A percentile compares a stretch with the other conserved stretches of the same genome.
phyloP scores from a whole-genome alignment of 768 basidiomycete genomes.

The Tylopilus intermedius region DNA sequence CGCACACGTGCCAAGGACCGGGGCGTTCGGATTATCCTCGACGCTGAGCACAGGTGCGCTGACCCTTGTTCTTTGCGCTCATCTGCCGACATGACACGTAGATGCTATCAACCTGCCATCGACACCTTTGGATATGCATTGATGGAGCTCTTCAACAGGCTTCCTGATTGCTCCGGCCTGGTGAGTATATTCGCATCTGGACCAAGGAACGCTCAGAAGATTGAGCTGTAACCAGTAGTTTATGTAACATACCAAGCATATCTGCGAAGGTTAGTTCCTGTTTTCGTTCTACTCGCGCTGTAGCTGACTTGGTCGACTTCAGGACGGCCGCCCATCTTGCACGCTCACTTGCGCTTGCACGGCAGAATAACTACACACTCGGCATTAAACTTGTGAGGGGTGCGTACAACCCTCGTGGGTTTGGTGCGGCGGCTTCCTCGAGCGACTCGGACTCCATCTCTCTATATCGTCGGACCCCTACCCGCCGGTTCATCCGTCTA shows the following conservation, averaged over 20 bases:
- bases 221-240: slow-evolving; percentile 57
- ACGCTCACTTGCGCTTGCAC: too few relatives aligned
- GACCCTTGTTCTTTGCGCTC: slow-evolving; percentile 22
- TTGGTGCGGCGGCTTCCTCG: too few relatives aligned
- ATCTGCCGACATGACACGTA: too few relatives aligned
- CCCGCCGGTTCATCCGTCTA: slow-evolving; percentile 67
- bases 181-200: not conserved
- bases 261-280: too few relatives aligned
- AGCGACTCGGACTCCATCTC: slow-evolving; percentile 4
- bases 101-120: too few relatives aligned
- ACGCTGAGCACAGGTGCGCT: slow-evolving; percentile 67
- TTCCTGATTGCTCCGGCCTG: slow-evolving; percentile 12
- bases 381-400: too few relatives aligned
- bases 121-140: slow-evolving; percentile 69
- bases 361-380: too few relatives aligned
- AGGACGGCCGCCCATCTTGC: too few relatives aligned
- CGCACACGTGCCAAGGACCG: slow-evolving; percentile 59
- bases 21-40: too few relatives aligned
- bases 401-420: too few relatives aligned
- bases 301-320: too few relatives aligned
- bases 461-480: slow-evolving; percentile 54
- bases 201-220: not conserved
- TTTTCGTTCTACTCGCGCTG: too few relatives aligned
- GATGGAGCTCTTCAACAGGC: slow-evolving; percentile 72
- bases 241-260: slow-evolving; percentile 33